Conservation (phyloP, 2,329 filamentous ascomycete genomes). For the Fusarium paranaense region DNA sequence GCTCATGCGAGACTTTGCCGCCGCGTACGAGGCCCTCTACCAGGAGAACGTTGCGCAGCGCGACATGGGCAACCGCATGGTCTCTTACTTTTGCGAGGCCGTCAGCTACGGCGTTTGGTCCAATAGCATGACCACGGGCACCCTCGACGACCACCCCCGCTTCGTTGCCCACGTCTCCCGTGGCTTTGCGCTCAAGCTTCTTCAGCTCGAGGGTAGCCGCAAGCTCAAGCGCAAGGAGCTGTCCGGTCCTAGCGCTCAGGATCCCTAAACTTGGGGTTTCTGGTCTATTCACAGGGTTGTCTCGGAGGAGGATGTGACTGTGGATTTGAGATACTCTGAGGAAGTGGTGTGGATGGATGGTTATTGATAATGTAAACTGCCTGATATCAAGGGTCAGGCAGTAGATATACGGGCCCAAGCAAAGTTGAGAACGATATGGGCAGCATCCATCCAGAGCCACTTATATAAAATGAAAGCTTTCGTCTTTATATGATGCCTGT, state of each 20-base stretch:
- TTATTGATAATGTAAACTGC: background rate
- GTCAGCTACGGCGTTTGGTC: slow-evolving; percentile 46
- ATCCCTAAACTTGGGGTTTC: background rate
- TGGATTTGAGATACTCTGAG: background rate
- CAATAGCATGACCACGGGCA: slow-evolving; percentile 27
- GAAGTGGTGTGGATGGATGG: background rate
- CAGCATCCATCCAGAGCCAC: background rate
- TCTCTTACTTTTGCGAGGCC: slow-evolving; percentile 50
- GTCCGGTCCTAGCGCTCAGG: slow-evolving; percentile 25
- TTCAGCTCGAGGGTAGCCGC: slow-evolving; percentile 28
- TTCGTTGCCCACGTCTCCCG: slow-evolving; percentile 49
- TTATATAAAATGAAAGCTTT: background rate
- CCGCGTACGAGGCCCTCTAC: slow-evolving; percentile 49
- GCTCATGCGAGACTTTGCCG: slow-evolving; percentile 50
- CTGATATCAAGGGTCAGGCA: background rate
- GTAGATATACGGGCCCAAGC: background rate
- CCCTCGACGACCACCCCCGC: slow-evolving; percentile 42
- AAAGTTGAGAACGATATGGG: background rate
- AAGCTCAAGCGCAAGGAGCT: slow-evolving; percentile 49
- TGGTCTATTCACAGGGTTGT: background rate
- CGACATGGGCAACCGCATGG: slow-evolving; percentile 38
- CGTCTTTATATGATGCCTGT: background rate
- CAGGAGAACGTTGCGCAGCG: slow-evolving; percentile 37
- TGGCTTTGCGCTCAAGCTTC: slow-evolving; percentile 47
- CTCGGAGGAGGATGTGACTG: background rate